phyloP scores from a whole-genome alignment of 2,329 filamentous ascomycete genomes.

The Colletotrichum plurivorum region DNA sequence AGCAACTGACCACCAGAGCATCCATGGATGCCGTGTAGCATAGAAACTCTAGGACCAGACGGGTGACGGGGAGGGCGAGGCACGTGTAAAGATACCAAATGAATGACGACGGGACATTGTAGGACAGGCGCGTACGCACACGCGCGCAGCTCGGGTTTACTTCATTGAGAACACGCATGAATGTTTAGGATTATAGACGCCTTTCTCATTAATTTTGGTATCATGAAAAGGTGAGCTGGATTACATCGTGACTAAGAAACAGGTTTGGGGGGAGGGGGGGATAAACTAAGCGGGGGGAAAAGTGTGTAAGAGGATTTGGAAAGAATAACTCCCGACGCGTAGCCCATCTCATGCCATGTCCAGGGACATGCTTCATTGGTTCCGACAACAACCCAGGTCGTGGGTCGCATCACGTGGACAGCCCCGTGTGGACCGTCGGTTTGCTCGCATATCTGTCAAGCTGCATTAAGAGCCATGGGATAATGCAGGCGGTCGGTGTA shows the following conservation, averaged over 20 bases:
- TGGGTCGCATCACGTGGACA: slow-evolving; percentile 1
- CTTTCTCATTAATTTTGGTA: slow-evolving; percentile 60
- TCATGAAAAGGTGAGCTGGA: slow-evolving; percentile 61
- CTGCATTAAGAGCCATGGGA: slow-evolving; percentile 13
- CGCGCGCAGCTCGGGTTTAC: background rate
- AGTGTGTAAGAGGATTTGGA: slow-evolving; percentile 39
- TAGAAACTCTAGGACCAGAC: background rate
- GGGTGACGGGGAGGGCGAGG: background rate
- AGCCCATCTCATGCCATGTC: slow-evolving; percentile 25
- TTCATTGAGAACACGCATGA: slow-evolving; percentile 31
- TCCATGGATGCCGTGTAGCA: slow-evolving; percentile 80
- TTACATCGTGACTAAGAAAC: slow-evolving; percentile 58
- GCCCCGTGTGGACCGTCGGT: slow-evolving; percentile 9
- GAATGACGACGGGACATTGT: slow-evolving; percentile 11
- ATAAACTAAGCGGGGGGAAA: slow-evolving; percentile 39
- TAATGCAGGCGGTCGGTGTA: slow-evolving; percentile 20
- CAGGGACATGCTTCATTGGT: background rate
- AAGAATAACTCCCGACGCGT: slow-evolving; percentile 37
- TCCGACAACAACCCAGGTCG: slow-evolving; percentile 4
- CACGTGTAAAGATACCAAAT: slow-evolving; percentile 39
- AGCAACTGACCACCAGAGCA: slow-evolving; percentile 86
- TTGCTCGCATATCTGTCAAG: slow-evolving; percentile 33
- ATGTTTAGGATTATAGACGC: slow-evolving; percentile 37
- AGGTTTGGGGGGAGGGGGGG: slow-evolving; percentile 13
- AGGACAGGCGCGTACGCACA: slow-evolving; percentile 1